Base-by-base conservation (phyloP, 169 alveolate genomes). In the Eimeria acervulina region DNA sequence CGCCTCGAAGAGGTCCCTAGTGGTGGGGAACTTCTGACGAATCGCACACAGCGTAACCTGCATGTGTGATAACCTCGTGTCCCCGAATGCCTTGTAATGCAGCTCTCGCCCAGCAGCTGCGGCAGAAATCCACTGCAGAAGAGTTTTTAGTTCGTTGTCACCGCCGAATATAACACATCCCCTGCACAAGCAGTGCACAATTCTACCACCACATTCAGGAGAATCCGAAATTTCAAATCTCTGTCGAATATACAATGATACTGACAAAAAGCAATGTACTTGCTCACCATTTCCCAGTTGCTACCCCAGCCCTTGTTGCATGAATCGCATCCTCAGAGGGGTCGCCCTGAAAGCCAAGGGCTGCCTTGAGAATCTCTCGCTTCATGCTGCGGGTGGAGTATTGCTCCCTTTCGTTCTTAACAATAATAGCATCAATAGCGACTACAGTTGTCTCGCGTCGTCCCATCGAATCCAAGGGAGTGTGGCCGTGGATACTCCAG, bases 281-380 rank as follows among this genome's bases (percentile, higher is more conserved):
- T 36, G 51, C 90, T 76, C 38, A 91, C 95, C 95, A 91, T 19
- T 47, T 40, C 13, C 95, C 95, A 13, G 95, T 74, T 6, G 95
- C 95, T 38, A 91, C 90, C 83, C 68, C 52, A 6, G 68, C 66
- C 81, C 33, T 66, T 21, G 83, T 19, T 4, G 19, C 63, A 21
- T 51, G 42, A 23, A 76, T 52, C 40, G 31, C 59, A 28, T 38
- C 83, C 36, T 91, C 95, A 44, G 31, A 91, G 19, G 95, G 95
- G 95, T 91, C 95, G 8, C 95, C 95, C 59, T 91, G 83, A 51
- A 91, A 91, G 78, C 95, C 95, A 17, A 91, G 63, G 17, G 80
- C 81, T 17, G 95, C 95, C 70, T 91, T 91, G 36, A 91, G 51
- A 70, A 91, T 28, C 83, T 91, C 95, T 23, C 95, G 33, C 55